These are phyloP conservation scores for Eremothecium coryli DNA, from an alignment of 1,139 yeast genomes.

Conservation along the genomic window DNA sequence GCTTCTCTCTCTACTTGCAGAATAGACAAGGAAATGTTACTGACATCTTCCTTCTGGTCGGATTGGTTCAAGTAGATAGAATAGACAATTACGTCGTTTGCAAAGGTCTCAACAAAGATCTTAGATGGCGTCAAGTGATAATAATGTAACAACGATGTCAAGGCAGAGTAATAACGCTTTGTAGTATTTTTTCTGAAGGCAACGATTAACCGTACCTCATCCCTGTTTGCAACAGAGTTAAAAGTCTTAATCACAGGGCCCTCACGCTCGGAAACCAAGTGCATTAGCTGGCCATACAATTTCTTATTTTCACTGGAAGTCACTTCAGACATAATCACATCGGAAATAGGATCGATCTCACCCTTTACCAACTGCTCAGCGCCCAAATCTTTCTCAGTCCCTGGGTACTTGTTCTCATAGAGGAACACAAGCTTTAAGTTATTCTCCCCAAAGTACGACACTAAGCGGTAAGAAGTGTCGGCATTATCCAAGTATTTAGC, in stretches of 20 bases:
- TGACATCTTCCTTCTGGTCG: slow-evolving; percentile 30
- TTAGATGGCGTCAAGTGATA: slow-evolving; percentile 80
- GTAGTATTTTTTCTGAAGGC: slow-evolving; percentile 83
- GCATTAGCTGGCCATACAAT: slow-evolving; percentile 64
- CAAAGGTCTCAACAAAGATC: slow-evolving; percentile 88
- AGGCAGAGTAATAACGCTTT: slow-evolving; percentile 80
- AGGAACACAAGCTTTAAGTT: slow-evolving; percentile 76
- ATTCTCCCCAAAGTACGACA: slow-evolving; percentile 70
- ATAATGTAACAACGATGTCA: slow-evolving; percentile 80
- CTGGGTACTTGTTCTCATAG: slow-evolving; percentile 59
- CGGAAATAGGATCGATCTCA: slow-evolving; percentile 63
- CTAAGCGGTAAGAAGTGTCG: slow-evolving; percentile 56
- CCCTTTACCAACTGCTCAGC: slow-evolving; percentile 29
- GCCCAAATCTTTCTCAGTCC: slow-evolving; percentile 31
- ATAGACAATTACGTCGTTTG: slow-evolving; percentile 78
- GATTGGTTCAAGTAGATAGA: slow-evolving; percentile 67
- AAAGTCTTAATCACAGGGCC: slow-evolving; percentile 92
- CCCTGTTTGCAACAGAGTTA: slow-evolving; percentile 58
- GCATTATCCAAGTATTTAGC: slow-evolving; percentile 55
- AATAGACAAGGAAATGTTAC: slow-evolving; percentile 56
- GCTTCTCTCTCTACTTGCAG: slow-evolving; percentile 93
- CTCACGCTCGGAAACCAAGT: slow-evolving; percentile 60
- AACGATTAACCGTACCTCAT: slow-evolving; percentile 78
- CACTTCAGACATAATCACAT: slow-evolving; percentile 66
- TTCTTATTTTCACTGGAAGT: slow-evolving; percentile 73